Evolutionary conservation across 139 green algal species (phyloP).

Genomic region (Spirogloea muscicola): DNA sequence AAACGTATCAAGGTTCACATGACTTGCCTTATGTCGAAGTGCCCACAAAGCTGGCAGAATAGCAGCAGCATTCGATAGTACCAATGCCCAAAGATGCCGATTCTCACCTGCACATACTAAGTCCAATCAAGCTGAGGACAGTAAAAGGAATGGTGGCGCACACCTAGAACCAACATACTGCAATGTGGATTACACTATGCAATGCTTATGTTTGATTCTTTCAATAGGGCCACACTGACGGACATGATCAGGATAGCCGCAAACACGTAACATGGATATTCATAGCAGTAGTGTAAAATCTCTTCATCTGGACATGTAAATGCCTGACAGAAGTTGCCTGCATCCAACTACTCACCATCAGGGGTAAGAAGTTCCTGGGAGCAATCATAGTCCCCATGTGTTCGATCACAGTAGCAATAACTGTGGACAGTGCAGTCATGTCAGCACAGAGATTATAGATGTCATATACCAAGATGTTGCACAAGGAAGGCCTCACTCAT

Average conservation of each 20-base stretch:
- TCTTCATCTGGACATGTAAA: too few relatives aligned
- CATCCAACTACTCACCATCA: background rate
- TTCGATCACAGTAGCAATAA: conserved; percentile 36
- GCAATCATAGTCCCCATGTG: conserved; percentile 17
- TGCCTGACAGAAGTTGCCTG: conserved; percentile 4
- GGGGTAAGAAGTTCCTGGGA: conserved; percentile 16
- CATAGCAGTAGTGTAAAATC: too few relatives aligned
- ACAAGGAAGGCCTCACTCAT: background rate
- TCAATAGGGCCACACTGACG: background rate
- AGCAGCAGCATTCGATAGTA: conserved; percentile 17
- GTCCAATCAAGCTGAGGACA: background rate
- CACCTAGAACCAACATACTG: background rate
- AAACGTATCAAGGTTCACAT: background rate
- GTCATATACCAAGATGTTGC: background rate
- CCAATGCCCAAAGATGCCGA: conserved; percentile 5
- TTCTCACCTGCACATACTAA: conserved; percentile 6
- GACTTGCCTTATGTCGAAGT: conserved; percentile 7
- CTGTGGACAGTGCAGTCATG: background rate
- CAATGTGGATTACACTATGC: background rate
- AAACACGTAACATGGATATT: conserved; percentile 1
- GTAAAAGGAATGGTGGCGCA: background rate
- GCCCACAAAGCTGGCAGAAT: conserved; percentile 16
- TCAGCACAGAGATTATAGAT: background rate
- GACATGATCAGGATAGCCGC: background rate
- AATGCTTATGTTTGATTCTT: background rate